A percentile compares a stretch with the other conserved stretches of the same genome.
These are phyloP conservation scores for Penicillium egyptiacum DNA, from an alignment of 495 filamentous ascomycete genomes.

Conservation along the genomic window DNA sequence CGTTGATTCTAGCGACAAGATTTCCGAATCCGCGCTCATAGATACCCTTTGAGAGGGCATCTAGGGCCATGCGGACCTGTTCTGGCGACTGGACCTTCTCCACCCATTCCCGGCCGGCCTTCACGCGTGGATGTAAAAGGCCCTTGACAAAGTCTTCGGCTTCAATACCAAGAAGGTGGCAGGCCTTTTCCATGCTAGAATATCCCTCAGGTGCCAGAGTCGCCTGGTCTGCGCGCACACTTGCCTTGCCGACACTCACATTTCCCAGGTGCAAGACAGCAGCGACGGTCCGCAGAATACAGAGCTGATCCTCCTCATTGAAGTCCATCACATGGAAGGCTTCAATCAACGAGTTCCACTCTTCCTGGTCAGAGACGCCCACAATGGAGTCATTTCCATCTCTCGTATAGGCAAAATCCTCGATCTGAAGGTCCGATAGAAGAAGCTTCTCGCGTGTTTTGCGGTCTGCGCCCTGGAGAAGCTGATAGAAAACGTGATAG, in stretches of 20 bases:
- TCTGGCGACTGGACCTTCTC: conserved; percentile 97
- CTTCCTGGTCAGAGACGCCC: conserved; percentile 86
- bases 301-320: conserved; percentile 76
- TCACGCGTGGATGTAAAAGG: conserved; percentile 86
- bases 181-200: conserved; percentile 71
- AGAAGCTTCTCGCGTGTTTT: conserved; percentile 73
- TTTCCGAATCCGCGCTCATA: conserved; percentile 96
- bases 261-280: conserved; percentile 94
- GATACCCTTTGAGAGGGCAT: conserved; percentile 93
- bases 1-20: conserved; percentile 88
- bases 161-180: conserved; percentile 79
- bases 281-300: conserved; percentile 83
- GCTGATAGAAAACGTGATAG: conserved; percentile 98
- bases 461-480: conserved; percentile 77
- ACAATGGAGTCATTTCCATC: conserved; percentile 87
- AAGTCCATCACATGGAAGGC: conserved; percentile 96
- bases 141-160: conserved; percentile 83
- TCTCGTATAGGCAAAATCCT: conserved; percentile 88
- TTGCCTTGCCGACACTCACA: conserved; percentile 83
- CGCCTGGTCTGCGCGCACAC: conserved; percentile 86
- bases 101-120: conserved; percentile 96
- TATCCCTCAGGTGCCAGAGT: conserved; percentile 71
- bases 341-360: conserved; percentile 87
- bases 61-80: conserved; percentile 85
- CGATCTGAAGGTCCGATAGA: conserved; percentile 66